Percentiles rank a stretch among this genome's conserved stretches.
phyloP scores from a whole-genome alignment of 169 alveolate species.

The Babesia caballi region DNA sequence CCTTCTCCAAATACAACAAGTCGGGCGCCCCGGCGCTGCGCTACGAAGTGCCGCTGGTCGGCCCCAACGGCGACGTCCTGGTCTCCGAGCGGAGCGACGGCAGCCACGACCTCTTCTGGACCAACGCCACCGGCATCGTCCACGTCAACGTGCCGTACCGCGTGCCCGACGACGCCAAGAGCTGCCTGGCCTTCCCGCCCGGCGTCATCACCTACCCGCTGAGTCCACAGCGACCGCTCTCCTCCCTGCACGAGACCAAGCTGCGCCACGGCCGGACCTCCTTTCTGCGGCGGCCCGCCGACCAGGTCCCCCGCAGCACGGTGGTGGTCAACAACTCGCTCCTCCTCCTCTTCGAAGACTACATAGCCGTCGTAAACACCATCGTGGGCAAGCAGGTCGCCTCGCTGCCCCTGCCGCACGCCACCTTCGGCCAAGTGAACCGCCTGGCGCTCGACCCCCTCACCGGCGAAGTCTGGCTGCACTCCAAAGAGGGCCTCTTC shows the following conservation, averaged over 20 bases:
- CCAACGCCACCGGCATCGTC: conserved; percentile 60
- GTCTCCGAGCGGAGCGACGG: conserved; percentile 56
- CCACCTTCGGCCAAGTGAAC: conserved; percentile 49
- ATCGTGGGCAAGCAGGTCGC: conserved; percentile 52
- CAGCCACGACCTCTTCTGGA: conserved; percentile 61
- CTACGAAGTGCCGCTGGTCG: conserved; percentile 64
- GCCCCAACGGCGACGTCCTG: conserved; percentile 51
- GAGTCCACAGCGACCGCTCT: conserved; percentile 24
- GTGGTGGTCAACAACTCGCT: conserved; percentile 40
- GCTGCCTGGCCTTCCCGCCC: conserved; percentile 42
- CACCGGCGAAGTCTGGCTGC: conserved; percentile 41
- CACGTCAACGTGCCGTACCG: conserved; percentile 36
- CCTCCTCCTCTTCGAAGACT: conserved; percentile 58
- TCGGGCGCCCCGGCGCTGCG: conserved; percentile 1
- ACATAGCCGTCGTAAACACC: conserved; percentile 44
- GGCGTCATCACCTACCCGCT: conserved; percentile 35
- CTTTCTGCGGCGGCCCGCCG: conserved; percentile 52
- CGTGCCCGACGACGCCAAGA: conserved; percentile 13
- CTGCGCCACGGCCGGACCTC: conserved; percentile 7
- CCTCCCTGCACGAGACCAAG: conserved; percentile 44
- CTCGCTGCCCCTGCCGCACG: conserved; percentile 43
- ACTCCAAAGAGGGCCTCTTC: conserved; percentile 34
- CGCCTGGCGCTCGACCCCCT: conserved; percentile 44
- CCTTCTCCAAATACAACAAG: conserved; percentile 43
- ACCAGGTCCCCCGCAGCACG: conserved; percentile 43